Base-by-base conservation (phyloP, 768 basidiomycete species). In the Dioszegia hungarica region DNA sequence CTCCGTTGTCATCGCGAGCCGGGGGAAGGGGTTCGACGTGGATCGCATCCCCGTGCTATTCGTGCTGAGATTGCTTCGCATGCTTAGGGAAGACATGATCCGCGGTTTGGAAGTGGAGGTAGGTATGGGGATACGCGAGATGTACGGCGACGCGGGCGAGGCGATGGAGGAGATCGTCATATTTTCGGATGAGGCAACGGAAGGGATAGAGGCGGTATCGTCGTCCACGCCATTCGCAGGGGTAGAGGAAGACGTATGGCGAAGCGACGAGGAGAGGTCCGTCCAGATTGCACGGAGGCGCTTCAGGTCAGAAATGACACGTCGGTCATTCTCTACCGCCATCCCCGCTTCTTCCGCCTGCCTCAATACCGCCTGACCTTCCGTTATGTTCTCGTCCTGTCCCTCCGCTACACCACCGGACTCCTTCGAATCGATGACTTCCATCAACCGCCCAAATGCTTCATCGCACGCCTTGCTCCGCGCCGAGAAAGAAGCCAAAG, bases 361-460 rank as follows among this genome's bases (percentile, higher is more conserved):
- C 24, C 25, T 1, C 11, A 51, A 9, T 10, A 24, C 34, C 24
- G 5, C 20, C 12, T 38, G 11, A 15, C 19, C 49, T 17, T 33
- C 49, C 22, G 20, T 5, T 12, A 38, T 24, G 19, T 44, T 24
- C 6, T 9, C 43, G 8, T 44, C 17, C 22, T 19, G 19, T 17
- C 15, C 45, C 15, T 5, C 45, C 10, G 3, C 28, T 3, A 24
- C 19, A 5, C 6, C 9, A 10, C 22, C 45, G 3, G 9, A 9
- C 12, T 33, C 45, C 22, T 6, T 46, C 27, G 45, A 3, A 22
- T 63, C 62, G 4, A 60, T 15, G 25, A 44, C 36, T 11, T 57
- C 57, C 34, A 66, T 40, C 17, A 62, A 33, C n/a, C 37, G 25
- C 22, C 60, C 61, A 24, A 57, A 46, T 17, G 15, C 19, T 19